phyloP scores from a whole-genome alignment of 2,329 filamentous ascomycete species.

The Byssothecium circinans region DNA sequence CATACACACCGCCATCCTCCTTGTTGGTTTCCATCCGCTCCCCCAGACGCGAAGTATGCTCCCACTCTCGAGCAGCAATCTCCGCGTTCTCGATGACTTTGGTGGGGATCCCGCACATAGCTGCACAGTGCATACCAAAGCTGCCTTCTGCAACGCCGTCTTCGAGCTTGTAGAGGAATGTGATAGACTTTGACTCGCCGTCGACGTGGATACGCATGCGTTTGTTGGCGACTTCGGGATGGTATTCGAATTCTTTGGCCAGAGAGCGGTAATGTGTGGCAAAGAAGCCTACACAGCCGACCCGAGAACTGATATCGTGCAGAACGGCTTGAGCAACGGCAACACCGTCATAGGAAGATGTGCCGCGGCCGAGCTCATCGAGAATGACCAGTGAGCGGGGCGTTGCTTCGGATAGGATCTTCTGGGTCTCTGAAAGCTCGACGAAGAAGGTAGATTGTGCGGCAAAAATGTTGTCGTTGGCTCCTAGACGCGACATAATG shows the following conservation, averaged over 20 bases:
- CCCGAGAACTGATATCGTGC: constrained; percentile 92
- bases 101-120: constrained; percentile 91
- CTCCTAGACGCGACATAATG: constrained; percentile 97
- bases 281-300: constrained; percentile 94
- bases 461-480: constrained; percentile 98
- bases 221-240: constrained; percentile 83
- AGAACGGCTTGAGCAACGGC: constrained; percentile 95
- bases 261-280: constrained; percentile 97
- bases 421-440: constrained; percentile 95
- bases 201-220: constrained; percentile 97
- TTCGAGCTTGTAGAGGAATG: constrained; percentile 93
- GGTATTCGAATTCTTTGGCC: constrained; percentile 83
- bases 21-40: constrained; percentile 79
- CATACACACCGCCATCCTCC: constrained; percentile 71
- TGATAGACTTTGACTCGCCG: constrained; percentile 79
- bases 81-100: constrained; percentile 86
- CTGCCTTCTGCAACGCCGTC: constrained; percentile 92
- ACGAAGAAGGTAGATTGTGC: constrained; percentile 98
- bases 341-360: constrained; percentile 92
- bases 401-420: constrained; percentile 92
- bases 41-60: constrained; percentile 88
- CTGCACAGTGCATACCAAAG: constrained; percentile 98
- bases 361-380: constrained; percentile 93
- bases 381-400: constrained; percentile 93
- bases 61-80: constrained; percentile 86